phyloP scores from a whole-genome alignment of 345 rosid genomes.

The Acer negundo region DNA sequence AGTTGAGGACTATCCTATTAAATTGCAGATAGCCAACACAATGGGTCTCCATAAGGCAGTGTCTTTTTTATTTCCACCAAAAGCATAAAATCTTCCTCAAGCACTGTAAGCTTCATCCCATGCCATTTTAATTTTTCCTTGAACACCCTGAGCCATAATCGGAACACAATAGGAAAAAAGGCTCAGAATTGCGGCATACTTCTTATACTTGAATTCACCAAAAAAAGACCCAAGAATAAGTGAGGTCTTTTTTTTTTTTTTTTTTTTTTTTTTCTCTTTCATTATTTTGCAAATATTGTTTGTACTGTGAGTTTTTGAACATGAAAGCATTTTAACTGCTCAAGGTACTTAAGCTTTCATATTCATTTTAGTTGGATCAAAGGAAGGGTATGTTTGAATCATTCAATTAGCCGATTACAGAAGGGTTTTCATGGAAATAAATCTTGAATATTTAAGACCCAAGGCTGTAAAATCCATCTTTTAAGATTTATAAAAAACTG shows the following conservation, averaged over 20 bases:
- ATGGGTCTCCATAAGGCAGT: neutral
- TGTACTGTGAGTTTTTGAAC: too few species aligned
- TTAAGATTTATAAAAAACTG: neutral
- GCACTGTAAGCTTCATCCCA: neutral
- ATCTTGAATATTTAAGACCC: neutral
- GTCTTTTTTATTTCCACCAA: neutral
- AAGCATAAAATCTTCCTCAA: neutral
- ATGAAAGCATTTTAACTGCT: too few species aligned
- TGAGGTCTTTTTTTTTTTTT: too few species aligned
- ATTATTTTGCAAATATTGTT: too few species aligned
- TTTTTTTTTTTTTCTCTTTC: too few species aligned
- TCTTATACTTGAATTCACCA: too few species aligned
- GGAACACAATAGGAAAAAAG: neutral
- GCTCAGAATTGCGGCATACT: too few species aligned
- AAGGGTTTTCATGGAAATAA: neutral
- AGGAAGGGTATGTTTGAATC: neutral
- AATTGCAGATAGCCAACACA: neutral
- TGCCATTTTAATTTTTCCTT: neutral
- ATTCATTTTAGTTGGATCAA: neutral
- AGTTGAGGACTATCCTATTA: neutral
- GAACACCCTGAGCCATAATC: neutral
- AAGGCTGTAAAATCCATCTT: neutral
- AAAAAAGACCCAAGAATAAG: too few species aligned
- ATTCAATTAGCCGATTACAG: neutral
- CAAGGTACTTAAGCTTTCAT: neutral